These are phyloP conservation scores for Pichia sp. DNA, from an alignment of 1,139 yeast species.

Conservation along the genomic window DNA sequence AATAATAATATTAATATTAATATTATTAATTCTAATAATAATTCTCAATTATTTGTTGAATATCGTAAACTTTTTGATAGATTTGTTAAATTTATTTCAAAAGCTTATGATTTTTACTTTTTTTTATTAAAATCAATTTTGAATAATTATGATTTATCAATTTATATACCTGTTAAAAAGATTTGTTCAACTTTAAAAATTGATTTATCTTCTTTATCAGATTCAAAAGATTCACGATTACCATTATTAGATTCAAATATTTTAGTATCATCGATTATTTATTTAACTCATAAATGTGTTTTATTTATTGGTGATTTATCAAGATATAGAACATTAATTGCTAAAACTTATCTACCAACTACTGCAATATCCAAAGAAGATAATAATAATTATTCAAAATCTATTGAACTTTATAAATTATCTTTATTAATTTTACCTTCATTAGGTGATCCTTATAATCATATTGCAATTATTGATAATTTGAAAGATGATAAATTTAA, in stretches of 20 bases:
- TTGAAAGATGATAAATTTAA: conserved; percentile 35
- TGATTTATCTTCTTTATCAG: conserved; percentile 6
- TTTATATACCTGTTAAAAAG: conserved; percentile 34
- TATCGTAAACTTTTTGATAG: conserved; percentile 49
- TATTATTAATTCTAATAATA: background rate
- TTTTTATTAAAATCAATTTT: conserved; percentile 35
- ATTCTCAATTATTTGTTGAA: conserved; percentile 39
- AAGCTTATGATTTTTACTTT: conserved; percentile 42
- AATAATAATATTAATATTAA: background rate
- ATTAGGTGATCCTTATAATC: conserved; percentile 60
- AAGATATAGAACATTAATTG: conserved; percentile 48
- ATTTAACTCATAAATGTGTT: conserved; percentile 48
- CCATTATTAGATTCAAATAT: conserved; percentile 11
- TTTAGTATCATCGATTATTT: conserved; percentile 35
- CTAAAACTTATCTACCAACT: conserved; percentile 37
- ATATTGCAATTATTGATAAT: conserved; percentile 52
- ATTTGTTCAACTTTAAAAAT: conserved; percentile 28
- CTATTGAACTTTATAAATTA: conserved; percentile 44
- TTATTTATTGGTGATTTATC: conserved; percentile 55
- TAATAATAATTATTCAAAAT: conserved; percentile 35
- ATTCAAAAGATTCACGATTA: conserved; percentile 10
- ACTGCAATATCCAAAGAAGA: conserved; percentile 35
- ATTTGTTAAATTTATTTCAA: conserved; percentile 43
- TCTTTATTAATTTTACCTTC: conserved; percentile 57
- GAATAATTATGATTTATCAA: conserved; percentile 33